Percentiles rank a stretch among this genome's conserved stretches.
Conservation (phyloP, 768 basidiomycete genomes). For the Pulveroboletus sp. region DNA sequence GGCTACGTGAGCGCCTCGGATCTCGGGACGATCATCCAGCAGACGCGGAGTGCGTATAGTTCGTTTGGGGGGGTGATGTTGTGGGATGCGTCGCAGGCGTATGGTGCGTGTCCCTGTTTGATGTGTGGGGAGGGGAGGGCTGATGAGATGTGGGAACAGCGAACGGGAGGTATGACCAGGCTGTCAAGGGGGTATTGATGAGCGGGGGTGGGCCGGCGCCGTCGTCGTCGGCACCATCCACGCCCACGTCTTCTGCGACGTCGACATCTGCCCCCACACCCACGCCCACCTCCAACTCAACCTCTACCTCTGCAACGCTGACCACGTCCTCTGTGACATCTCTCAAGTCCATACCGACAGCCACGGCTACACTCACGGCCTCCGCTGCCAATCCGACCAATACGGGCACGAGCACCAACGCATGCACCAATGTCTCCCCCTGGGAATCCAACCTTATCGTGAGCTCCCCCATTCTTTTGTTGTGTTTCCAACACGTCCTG, state of each 20-base stretch:
- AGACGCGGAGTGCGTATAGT: constrained; percentile 35
- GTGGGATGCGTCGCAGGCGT: constrained; percentile 47
- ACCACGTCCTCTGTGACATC: too few species aligned
- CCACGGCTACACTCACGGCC: background rate
- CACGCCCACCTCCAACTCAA: too few species aligned
- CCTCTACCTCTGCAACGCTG: too few species aligned
- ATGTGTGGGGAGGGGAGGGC: background rate
- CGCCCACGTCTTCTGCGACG: constrained; percentile 7
- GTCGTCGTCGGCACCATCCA: background rate
- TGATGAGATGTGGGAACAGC: constrained; percentile 22
- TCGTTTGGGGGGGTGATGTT: constrained; percentile 45
- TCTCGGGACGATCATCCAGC: constrained; percentile 31
- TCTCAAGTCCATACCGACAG: too few species aligned
- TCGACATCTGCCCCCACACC: constrained; percentile 7
- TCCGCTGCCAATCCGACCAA: background rate
- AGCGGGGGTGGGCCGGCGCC: constrained; percentile 7
- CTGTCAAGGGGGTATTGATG: constrained; percentile 41
- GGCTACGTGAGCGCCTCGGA: constrained; percentile 39
- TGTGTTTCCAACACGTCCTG: background rate
- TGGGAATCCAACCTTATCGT: constrained; percentile 41
- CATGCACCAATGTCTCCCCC: constrained; percentile 42
- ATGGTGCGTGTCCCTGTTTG: constrained; percentile 28
- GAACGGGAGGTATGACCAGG: constrained; percentile 41
- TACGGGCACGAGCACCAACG: background rate
- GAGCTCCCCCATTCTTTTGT: constrained; percentile 9